phyloP scores from a whole-genome alignment of 192 early-diverging fungal species.

The Entomortierella chlamydospora region DNA sequence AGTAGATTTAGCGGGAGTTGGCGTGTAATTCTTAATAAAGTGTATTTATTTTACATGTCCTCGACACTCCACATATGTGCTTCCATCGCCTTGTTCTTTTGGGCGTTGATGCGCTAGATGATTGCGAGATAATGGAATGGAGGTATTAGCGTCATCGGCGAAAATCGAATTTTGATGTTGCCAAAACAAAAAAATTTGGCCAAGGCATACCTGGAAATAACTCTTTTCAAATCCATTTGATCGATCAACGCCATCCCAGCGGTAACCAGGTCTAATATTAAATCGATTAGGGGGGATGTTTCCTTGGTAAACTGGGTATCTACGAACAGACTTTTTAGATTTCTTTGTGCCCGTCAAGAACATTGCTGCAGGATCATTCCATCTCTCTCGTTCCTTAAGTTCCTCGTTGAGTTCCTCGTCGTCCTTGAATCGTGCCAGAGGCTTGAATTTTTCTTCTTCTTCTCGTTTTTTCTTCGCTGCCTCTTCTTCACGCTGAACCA shows the following conservation, averaged over 20 bases:
- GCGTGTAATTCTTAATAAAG: not conserved
- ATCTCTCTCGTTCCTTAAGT: constrained; percentile 65
- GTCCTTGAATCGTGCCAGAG: constrained; percentile 70
- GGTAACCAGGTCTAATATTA: constrained; percentile 71
- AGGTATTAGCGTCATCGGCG: no score
- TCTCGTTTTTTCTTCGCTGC: constrained; percentile 47
- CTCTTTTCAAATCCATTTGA: constrained; percentile 70
- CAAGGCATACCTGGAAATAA: constrained; percentile 56
- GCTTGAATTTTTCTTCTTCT: constrained; percentile 60
- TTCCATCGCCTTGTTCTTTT: constrained; percentile 49
- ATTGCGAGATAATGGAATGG: not conserved
- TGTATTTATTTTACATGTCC: constrained; percentile 63
- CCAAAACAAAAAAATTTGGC: no score
- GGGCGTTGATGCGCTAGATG: constrained; percentile 36
- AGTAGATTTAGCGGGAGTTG: constrained; percentile 22
- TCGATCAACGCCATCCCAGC: constrained; percentile 79
- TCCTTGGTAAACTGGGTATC: constrained; percentile 66
- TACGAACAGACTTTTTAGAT: constrained; percentile 54
- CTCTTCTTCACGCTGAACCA: constrained; percentile 62
- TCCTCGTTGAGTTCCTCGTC: constrained; percentile 73
- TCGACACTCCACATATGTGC: constrained; percentile 72
- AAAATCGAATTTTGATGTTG: no score
- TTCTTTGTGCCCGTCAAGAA: constrained; percentile 64
- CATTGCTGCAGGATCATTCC: constrained; percentile 74
- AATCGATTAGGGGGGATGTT: constrained; percentile 73